A percentile compares a stretch with the other conserved stretches of the same genome.
These are phyloP conservation scores for Plectranthus barbatus DNA, from an alignment of 257 asterid species.

Conservation along the genomic window DNA sequence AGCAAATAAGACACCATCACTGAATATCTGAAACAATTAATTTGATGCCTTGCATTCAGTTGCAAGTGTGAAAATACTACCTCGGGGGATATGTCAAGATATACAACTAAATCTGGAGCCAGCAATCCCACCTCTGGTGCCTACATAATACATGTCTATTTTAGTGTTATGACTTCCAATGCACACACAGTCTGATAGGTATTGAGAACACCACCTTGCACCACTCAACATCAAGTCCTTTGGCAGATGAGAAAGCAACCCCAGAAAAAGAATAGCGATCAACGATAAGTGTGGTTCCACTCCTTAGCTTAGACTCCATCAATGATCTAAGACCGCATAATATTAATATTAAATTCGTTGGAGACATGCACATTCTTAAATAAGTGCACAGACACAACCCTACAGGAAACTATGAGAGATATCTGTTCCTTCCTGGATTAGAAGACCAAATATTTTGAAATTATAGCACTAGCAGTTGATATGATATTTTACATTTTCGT, in stretches of 20 bases:
- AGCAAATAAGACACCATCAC: neutral
- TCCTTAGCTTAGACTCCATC: conserved; percentile 78
- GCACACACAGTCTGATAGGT: neutral
- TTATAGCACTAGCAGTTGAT: neutral
- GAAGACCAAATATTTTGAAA: neutral
- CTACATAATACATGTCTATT: conserved; percentile 25
- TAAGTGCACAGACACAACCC: neutral
- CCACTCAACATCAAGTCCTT: conserved; percentile 75
- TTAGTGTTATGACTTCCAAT: neutral
- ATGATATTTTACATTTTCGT: neutral
- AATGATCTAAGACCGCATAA: conserved; percentile 39
- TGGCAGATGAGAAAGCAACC: conserved; percentile 89
- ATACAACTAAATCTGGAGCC: conserved; percentile 87
- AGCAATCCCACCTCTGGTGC: conserved; percentile 86
- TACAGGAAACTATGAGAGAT: neutral
- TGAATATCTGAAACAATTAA: neutral
- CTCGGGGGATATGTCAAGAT: conserved; percentile 94
- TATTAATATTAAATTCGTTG: neutral
- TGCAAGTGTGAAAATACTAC: conserved; percentile 24
- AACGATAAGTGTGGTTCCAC: conserved; percentile 70
- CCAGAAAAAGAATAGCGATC: conserved; percentile 91
- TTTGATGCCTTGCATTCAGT: neutral
- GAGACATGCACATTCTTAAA: neutral
- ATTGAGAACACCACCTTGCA: conserved; percentile 45
- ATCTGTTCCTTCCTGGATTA: neutral